Percentiles rank a stretch among this genome's conserved stretches.
phyloP scores from a whole-genome alignment of 2,329 filamentous ascomycete species.

The Rhinocladiella similis region DNA sequence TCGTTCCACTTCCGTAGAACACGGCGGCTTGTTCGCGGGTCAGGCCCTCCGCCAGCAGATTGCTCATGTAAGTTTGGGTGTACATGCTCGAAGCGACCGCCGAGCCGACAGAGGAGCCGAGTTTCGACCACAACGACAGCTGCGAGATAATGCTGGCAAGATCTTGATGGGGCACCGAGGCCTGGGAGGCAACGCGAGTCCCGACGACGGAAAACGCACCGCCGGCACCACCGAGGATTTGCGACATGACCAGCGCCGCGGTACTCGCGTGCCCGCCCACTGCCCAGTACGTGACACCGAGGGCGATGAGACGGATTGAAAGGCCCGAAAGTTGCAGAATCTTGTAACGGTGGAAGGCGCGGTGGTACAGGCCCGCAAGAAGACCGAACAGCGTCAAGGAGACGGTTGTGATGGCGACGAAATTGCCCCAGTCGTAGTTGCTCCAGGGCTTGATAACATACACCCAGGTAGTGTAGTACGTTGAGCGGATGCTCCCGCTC shows the following conservation, averaged over 20 bases:
- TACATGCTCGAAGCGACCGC: conserved; percentile 42
- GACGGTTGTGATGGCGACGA: too few relatives aligned
- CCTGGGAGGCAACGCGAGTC: conserved; percentile 42
- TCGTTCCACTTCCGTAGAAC: neutral
- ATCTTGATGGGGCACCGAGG: conserved; percentile 46
- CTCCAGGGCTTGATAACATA: too few relatives aligned
- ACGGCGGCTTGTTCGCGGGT: neutral
- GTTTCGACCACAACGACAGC: conserved; percentile 42
- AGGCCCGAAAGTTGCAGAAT: neutral
- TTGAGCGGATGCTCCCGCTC: too few relatives aligned
- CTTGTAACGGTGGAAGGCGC: neutral
- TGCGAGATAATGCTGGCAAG: conserved; percentile 42
- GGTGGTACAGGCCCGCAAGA: neutral
- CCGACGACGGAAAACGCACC: conserved; percentile 43
- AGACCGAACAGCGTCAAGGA: too few relatives aligned
- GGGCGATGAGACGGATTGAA: neutral
- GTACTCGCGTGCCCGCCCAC: neutral
- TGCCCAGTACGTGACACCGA: neutral
- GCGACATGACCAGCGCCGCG: neutral
- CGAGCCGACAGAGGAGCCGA: conserved; percentile 42
- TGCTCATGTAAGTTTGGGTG: conserved; percentile 40
- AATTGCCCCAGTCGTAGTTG: too few relatives aligned
- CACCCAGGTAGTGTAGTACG: too few relatives aligned
- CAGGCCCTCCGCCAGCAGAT: neutral
- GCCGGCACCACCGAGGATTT: conserved; percentile 28